Percentiles rank a stretch among this genome's conserved stretches.
phyloP scores from a whole-genome alignment of 257 asterid genomes.

The Solanum boliviense region DNA sequence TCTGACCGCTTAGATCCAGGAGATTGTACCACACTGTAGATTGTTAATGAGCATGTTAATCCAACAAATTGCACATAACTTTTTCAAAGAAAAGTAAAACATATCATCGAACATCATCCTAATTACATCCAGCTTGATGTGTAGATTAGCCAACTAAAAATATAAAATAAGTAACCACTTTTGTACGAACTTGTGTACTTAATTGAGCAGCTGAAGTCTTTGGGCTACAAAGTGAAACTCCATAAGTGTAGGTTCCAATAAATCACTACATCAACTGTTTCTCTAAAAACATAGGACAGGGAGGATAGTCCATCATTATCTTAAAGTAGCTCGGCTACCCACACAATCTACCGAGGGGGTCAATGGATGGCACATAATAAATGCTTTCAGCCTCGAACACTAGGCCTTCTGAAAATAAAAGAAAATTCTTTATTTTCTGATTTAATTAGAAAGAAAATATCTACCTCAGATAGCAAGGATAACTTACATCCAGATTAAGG shows the following conservation, averaged over 20 bases:
- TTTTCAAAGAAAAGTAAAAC: background rate
- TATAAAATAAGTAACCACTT: background rate
- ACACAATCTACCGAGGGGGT: background rate
- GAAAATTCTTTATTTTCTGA: background rate
- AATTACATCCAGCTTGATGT: background rate
- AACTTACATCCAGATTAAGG: background rate
- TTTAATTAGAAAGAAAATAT: background rate
- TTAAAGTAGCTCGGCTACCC: background rate
- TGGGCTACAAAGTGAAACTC: background rate
- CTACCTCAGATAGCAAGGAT: background rate
- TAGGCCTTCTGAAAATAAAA: background rate
- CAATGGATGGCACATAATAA: background rate
- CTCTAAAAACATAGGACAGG: background rate
- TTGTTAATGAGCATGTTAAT: background rate
- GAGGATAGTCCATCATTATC: background rate
- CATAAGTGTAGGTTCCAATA: background rate
- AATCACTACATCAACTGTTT: background rate
- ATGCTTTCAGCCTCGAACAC: background rate
- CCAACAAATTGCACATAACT: background rate
- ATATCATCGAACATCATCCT: background rate
- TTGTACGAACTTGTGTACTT: background rate
- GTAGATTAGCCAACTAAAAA: background rate
- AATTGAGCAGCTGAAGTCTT: background rate
- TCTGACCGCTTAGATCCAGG: conserved; percentile 79
- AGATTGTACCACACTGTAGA: conserved; percentile 57